A percentile compares a stretch with the other conserved stretches of the same genome.
Evolutionary conservation across 2,329 filamentous ascomycete genomes (phyloP).

Genomic region (Penicillium sclerotigenum): DNA sequence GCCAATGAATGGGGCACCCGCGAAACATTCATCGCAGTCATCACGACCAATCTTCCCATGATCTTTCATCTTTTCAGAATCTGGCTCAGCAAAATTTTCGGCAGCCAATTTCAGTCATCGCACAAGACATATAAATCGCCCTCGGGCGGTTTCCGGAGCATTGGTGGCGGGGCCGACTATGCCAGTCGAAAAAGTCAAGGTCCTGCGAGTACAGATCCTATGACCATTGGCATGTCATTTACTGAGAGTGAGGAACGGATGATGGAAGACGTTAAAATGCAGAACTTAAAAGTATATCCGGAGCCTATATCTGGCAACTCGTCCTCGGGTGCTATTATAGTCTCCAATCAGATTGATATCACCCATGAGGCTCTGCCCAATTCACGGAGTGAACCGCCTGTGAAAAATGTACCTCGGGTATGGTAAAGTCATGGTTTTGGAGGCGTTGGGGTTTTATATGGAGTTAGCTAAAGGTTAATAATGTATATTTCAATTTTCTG

Average conservation of each 20-base stretch:
- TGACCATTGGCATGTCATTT: conserved; percentile 39
- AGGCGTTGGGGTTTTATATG: not conserved
- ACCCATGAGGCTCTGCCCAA: conserved; percentile 18
- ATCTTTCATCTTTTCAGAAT: conserved; percentile 43
- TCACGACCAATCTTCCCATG: conserved; percentile 40
- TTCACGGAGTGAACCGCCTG: not conserved
- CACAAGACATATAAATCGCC: conserved; percentile 31
- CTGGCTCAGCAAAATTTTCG: conserved; percentile 40
- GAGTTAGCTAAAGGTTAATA: not conserved
- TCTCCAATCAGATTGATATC: conserved; percentile 45
- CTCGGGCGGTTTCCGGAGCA: conserved; percentile 28
- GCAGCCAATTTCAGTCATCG: conserved; percentile 39
- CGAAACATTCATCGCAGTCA: conserved; percentile 41
- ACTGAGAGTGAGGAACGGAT: conserved; percentile 48
- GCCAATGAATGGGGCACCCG: conserved; percentile 39
- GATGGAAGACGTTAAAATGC: conserved; percentile 44
- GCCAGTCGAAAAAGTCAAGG: conserved; percentile 32
- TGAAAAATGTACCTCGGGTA: no score
- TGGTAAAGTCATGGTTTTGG: not conserved
- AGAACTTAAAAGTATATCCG: conserved; percentile 32
- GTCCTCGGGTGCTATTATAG: conserved; percentile 35
- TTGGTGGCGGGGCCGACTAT: conserved; percentile 23
- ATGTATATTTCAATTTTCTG: no score
- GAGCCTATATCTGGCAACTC: conserved; percentile 12
- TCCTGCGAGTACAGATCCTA: conserved; percentile 34